A percentile compares a stretch with the other conserved stretches of the same genome.
These are phyloP conservation scores for Colletotrichum lindemuthianum DNA, from an alignment of 2,329 filamentous ascomycete species.

Conservation along the genomic window DNA sequence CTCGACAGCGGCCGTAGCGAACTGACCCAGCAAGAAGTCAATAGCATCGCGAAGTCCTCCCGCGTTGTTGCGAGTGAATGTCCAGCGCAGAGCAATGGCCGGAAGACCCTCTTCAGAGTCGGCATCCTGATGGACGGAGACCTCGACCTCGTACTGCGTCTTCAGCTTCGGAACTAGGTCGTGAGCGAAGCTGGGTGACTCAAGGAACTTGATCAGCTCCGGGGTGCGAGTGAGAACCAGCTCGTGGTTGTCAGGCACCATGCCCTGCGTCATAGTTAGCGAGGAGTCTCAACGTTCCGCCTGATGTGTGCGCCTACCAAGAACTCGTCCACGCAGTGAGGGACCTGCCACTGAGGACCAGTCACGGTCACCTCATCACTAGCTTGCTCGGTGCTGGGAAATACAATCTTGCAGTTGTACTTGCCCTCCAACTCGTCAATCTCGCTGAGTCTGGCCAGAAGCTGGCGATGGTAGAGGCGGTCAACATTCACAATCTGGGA, in stretches of 20 bases:
- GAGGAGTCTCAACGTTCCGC: not conserved
- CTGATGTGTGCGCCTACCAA: slow-evolving; percentile 64
- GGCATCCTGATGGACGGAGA: slow-evolving; percentile 75
- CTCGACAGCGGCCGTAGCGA: slow-evolving; percentile 91
- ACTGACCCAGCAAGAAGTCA: slow-evolving; percentile 87
- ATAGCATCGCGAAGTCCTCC: slow-evolving; percentile 95
- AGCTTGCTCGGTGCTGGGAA: slow-evolving; percentile 96
- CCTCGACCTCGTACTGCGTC: slow-evolving; percentile 90
- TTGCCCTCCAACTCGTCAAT: slow-evolving; percentile 98
- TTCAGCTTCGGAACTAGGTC: slow-evolving; percentile 88
- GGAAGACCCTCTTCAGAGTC: slow-evolving; percentile 67
- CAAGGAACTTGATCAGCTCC: slow-evolving; percentile 82
- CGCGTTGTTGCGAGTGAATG: slow-evolving; percentile 96
- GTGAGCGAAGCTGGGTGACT: slow-evolving; percentile 81
- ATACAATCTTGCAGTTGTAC: slow-evolving; percentile 99
- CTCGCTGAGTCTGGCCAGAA: slow-evolving; percentile 86
- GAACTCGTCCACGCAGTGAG: slow-evolving; percentile 95
- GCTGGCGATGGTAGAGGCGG: slow-evolving; percentile 92
- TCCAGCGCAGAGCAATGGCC: slow-evolving; percentile 74
- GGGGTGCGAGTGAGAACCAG: slow-evolving; percentile 82
- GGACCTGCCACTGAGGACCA: slow-evolving; percentile 97
- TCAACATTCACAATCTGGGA: slow-evolving; percentile 94
- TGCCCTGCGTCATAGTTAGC: slow-evolving; percentile 66
- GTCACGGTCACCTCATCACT: slow-evolving; percentile 97
- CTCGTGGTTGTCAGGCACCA: slow-evolving; percentile 97